phyloP scores from a whole-genome alignment of 2,329 filamentous ascomycete genomes.

The Colletotrichum truncatum region DNA sequence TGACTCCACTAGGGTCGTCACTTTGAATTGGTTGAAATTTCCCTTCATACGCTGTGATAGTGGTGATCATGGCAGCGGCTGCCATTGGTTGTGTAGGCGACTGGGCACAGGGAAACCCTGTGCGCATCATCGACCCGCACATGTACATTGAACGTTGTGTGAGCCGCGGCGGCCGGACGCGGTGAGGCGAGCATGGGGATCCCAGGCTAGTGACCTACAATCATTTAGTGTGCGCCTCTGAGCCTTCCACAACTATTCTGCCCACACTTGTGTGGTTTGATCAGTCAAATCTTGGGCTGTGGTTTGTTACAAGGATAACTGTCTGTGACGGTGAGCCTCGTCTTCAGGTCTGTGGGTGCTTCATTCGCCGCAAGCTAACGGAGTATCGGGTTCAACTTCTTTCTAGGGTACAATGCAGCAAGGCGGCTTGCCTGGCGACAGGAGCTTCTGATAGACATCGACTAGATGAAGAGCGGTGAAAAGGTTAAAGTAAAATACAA shows the following conservation, averaged over 20 bases:
- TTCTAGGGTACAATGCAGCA: neutral
- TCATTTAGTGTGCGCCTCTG: neutral
- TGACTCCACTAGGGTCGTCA: slow-evolving; percentile 15
- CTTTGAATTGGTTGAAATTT: slow-evolving; percentile 8
- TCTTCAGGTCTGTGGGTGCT: slow-evolving; percentile 1
- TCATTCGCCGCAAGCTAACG: slow-evolving; percentile 11
- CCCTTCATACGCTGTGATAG: slow-evolving; percentile 2
- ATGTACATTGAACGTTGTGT: slow-evolving; percentile 23
- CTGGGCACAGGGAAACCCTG: slow-evolving; percentile 22
- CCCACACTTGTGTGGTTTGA: neutral
- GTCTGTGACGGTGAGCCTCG: neutral
- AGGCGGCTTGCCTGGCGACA: neutral
- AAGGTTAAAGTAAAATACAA: neutral
- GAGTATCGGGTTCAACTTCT: slow-evolving; percentile 5
- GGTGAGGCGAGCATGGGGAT: slow-evolving; percentile 4
- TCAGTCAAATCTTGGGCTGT: neutral
- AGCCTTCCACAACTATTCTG: neutral
- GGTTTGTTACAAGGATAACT: too few relatives aligned
- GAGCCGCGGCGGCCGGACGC: slow-evolving; percentile 20
- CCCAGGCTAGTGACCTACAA: neutral
- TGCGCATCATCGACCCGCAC: slow-evolving; percentile 30
- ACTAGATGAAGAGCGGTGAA: slow-evolving; percentile 2
- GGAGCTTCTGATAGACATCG: neutral
- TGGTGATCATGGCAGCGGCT: neutral
- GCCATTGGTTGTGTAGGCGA: slow-evolving; percentile 12